A percentile compares a stretch with the other conserved stretches of the same genome.
Evolutionary conservation across 139 green algal species (phyloP).

Genomic region (Mesotaenium endlicherianum): DNA sequence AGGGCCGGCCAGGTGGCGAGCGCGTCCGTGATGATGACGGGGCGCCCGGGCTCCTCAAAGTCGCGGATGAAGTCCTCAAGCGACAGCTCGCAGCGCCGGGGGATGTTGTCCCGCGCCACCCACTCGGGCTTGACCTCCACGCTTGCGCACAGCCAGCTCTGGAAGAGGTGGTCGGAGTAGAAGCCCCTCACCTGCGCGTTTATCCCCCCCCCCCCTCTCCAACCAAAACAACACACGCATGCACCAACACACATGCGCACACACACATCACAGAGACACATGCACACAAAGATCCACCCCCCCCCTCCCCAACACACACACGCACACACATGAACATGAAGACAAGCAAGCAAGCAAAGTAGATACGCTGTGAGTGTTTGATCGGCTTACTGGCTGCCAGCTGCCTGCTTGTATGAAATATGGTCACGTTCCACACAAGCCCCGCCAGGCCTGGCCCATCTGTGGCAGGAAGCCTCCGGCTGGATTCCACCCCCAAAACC

Average conservation of each 20-base stretch:
- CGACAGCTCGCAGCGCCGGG: slow-evolving; percentile 63
- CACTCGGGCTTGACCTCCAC: slow-evolving; percentile 66
- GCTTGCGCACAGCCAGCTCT: slow-evolving; percentile 78
- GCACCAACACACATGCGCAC: background rate
- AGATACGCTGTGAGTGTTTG: no score
- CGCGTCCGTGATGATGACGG: slow-evolving; percentile 74
- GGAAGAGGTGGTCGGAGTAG: slow-evolving; percentile 80
- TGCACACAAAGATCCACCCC: no score
- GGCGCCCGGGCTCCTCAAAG: slow-evolving; percentile 80
- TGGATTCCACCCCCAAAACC: no score
- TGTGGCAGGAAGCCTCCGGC: no score
- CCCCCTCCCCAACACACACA: background rate
- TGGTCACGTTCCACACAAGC: no score
- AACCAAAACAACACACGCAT: background rate
- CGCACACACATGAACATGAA: no score
- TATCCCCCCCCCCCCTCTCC: background rate
- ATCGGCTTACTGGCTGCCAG: no score
- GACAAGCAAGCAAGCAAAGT: no score
- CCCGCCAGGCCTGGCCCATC: no score
- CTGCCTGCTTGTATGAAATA: no score
- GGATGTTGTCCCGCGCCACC: slow-evolving; percentile 80
- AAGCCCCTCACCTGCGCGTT: slow-evolving; percentile 18
- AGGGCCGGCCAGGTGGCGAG: slow-evolving; percentile 61
- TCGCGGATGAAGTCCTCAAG: slow-evolving; percentile 66
- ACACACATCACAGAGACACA: background rate